Base-by-base conservation (phyloP, 1,139 yeast species). In the Kodamaea fungicola region DNA sequence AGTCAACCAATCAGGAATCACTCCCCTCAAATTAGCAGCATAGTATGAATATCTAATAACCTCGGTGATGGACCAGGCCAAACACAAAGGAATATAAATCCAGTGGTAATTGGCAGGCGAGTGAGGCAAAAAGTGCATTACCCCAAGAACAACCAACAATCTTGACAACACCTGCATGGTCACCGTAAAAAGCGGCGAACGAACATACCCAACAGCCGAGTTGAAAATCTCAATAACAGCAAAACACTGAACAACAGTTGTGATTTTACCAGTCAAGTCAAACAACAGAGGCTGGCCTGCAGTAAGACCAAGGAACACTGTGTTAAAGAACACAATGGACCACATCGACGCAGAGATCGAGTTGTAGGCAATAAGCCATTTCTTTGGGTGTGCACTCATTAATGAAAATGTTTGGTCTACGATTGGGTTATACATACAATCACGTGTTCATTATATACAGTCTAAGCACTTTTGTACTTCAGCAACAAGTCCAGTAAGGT, bases 41-140 rank as follows among this genome's bases (percentile, higher is more conserved):
- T 84, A 94, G 66, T 78, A 92, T 32, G 87, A 74, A 64, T 92
- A 92, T 54, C 98, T 77, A 41, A 90, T 81, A 35, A 88, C 75
- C 61, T 92, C 99, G 25, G 97, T 88, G 41, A 86, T 56, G 12
- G 92, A 78, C 99, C 99, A 92, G 12, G 97, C 92, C 38, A 80
- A 54, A 32, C 81, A 72, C 60, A 92, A 76, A 2, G 94, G 69
- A 32, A 78, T 59, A 55, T 80, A 83, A 32, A 77, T 69, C 76
- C 81, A 77, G 39, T 80, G 77, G 46, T 49, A 55, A 51, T 74
- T 80, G 26, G 79, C 89, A 45, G 75, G 83, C 25, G 84, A 74
- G 16, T 76, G 57, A 8, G 97, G 97, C 50, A 89, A 71, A 12
- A 74, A 59, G 43, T 78, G 78, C 64, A 88, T 80, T 37, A 92